Conservation (phyloP, 139 green algal species). For the Closterium sp. region DNA sequence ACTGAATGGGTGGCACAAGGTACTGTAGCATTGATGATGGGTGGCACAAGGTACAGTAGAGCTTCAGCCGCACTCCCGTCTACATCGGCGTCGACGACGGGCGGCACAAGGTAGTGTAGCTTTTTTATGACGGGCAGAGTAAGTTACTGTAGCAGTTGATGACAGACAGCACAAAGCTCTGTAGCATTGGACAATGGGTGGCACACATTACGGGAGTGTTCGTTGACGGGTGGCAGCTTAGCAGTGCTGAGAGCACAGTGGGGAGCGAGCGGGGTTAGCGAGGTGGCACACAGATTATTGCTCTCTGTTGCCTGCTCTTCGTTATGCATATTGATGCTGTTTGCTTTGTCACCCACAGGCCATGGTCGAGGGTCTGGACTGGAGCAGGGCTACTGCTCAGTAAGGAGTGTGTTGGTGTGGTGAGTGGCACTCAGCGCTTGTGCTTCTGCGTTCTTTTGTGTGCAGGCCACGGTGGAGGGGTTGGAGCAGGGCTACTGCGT, state of each 20-base stretch:
- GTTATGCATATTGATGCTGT: too few relatives aligned
- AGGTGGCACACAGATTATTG: too few relatives aligned
- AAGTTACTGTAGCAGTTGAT: background rate
- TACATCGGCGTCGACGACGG: constrained; percentile 96
- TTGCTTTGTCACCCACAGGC: constrained; percentile 40
- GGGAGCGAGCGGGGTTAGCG: too few relatives aligned
- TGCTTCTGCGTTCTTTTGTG: too few relatives aligned
- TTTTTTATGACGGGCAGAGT: background rate
- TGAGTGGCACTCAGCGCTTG: too few relatives aligned
- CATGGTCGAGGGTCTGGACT: constrained; percentile 90
- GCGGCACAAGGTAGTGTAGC: constrained; percentile 43
- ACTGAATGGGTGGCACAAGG: too few relatives aligned
- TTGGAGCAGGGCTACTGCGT: constrained; percentile 81
- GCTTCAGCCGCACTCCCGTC: constrained; percentile 88
- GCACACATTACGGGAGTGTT: background rate
- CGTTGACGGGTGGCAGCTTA: background rate
- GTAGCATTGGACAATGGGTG: background rate
- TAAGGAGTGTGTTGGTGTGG: too few relatives aligned
- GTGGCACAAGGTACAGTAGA: constrained; percentile 25
- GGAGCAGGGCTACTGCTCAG: constrained; percentile 88
- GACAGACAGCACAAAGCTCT: too few relatives aligned
- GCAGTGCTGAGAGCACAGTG: too few relatives aligned
- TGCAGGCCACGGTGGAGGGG: constrained; percentile 75
- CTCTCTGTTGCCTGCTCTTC: too few relatives aligned
- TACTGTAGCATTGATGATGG: too few relatives aligned